Base-by-base conservation (phyloP, 257 asterid species). In the Fraxinus cuspidata region DNA sequence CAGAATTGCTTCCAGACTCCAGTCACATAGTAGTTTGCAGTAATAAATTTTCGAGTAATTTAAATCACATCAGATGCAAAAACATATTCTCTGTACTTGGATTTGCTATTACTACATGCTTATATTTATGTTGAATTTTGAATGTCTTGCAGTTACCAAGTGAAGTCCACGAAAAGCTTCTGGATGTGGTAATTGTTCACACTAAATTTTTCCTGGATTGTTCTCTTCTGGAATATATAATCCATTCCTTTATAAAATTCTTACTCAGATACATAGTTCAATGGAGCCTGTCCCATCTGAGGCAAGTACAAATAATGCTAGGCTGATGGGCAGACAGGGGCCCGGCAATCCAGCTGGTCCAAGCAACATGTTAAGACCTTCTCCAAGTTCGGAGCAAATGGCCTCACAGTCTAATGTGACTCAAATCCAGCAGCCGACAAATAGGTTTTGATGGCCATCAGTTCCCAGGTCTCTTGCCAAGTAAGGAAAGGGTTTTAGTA, bases 361-460 rank as follows among this genome's bases (percentile, higher is more conserved):
- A 64, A 87, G 81, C 83, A 90, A 88, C 80, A 84, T 86, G 83
- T 78, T 89, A 47, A 89, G 91, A 77, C 84, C 97, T 73, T 89
- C 91, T 68, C 89, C 96, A 74, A 91, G 92, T 85, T 88, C 96
- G 19, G 98, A 90, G 79, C 96, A 90, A 81, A 85, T 92, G 86
- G 89, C 78, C 74, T 85, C 90, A 71, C 95, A 90, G 77, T 71
- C 96, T 75, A 83, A 85, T 68, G 83, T 84, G 65, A 88, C 96
- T 67, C 94, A 86, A 75, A 89, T 87, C 88, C 82, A 88, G 86
- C 96, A 89, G 85, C 97, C 88, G 74, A 83, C 85, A 15, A 88
- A 84, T 75, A 85, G 92, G 83, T 89, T 88, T 85, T 92, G 88
- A 89, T 80, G 80, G 87, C 87, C 84, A 80, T 64, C 31, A 16